Evolutionary conservation across 2,329 filamentous ascomycete genomes (phyloP), one percentile per base, ranked within the genome.

Genomic region (Zasmidium cellare): DNA sequence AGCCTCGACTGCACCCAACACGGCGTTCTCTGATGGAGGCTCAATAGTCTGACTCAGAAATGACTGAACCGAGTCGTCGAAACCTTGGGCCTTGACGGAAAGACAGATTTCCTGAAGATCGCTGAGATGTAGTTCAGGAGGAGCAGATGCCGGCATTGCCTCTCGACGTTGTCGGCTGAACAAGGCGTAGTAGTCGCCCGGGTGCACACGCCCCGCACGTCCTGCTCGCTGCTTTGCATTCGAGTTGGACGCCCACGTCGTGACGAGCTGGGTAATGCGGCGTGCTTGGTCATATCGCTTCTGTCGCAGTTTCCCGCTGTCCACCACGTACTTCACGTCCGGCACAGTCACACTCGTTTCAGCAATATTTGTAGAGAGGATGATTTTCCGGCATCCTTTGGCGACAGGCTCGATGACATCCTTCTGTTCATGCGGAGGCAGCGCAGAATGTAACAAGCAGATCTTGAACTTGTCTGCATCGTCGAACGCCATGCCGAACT

Each of bases 281-380:
- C 68, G 67, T 3, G 63, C 56, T 41, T 76, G 73, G 56, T 80
- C 74, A 60, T 79, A 80, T 35, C 71, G 62, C 19, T 65, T 65
- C 47, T 74, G 69, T 24, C 76, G 71, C 12, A 73, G 60, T 62
- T 76, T 80, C 50, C 81, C 81, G 16, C 72, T 70, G 59, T 83
- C 81, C 31, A 83, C 69, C 1, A 83, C 79, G 63, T 76, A 78
- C 54, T 75, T 74, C 19, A 83, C 78, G 58, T 82, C 80, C 9
- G 79, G 75, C n/a, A 82, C 76, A 5, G 80, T 82, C 44, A 82
- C 69, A 2, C 77, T 80, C 0, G 79, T 80, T 63, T 82, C 80
- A 6, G 79, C 79, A 56, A 82, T 79, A 55, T 81, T 80, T 0
- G 80, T 82, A 2, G 79, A 73, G 9, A 83, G 68, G 31, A 83